These are phyloP conservation scores for Xylariomycetidae sp. DNA, from an alignment of 2,329 filamentous ascomycete species.

Conservation along the genomic window DNA sequence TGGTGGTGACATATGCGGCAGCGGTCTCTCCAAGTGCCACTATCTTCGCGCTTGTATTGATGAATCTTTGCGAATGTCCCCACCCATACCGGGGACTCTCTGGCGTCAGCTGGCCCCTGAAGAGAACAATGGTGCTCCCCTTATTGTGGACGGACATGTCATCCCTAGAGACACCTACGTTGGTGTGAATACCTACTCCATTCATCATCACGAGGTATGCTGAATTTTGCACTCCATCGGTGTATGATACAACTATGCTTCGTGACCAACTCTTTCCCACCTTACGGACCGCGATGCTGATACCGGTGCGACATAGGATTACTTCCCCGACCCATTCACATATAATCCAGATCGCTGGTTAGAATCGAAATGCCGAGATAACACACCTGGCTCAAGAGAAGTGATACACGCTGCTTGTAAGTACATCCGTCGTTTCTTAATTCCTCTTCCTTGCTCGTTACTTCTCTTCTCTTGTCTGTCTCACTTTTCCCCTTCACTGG, in stretches of 20 bases:
- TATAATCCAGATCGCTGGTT: constrained; percentile 8
- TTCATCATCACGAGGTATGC: constrained; percentile 9
- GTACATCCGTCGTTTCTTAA: too few species aligned
- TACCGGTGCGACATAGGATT: constrained; percentile 1
- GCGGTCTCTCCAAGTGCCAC: neutral
- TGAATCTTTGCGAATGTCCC: constrained; percentile 5
- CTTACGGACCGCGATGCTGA: too few species aligned
- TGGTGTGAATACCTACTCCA: constrained; percentile 6
- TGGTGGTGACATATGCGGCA: neutral
- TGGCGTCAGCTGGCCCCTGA: constrained; percentile 2
- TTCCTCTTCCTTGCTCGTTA: too few species aligned
- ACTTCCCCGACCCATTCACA: constrained; percentile 8
- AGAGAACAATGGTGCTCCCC: neutral
- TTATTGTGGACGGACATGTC: constrained; percentile 4
- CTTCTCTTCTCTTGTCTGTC: too few species aligned
- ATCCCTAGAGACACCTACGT: constrained; percentile 5
- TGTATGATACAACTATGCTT: too few species aligned
- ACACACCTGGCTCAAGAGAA: constrained; percentile 15
- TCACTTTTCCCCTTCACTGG: too few species aligned
- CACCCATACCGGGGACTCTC: constrained; percentile 2
- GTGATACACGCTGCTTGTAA: constrained; percentile 28
- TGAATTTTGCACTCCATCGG: too few species aligned
- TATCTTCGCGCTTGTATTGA: constrained; percentile 4
- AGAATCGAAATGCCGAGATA: constrained; percentile 2
- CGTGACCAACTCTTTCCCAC: too few species aligned